A percentile compares a stretch with the other conserved stretches of the same genome.
Conservation (phyloP, 306 rosid species). For the Cucumis melo region DNA sequence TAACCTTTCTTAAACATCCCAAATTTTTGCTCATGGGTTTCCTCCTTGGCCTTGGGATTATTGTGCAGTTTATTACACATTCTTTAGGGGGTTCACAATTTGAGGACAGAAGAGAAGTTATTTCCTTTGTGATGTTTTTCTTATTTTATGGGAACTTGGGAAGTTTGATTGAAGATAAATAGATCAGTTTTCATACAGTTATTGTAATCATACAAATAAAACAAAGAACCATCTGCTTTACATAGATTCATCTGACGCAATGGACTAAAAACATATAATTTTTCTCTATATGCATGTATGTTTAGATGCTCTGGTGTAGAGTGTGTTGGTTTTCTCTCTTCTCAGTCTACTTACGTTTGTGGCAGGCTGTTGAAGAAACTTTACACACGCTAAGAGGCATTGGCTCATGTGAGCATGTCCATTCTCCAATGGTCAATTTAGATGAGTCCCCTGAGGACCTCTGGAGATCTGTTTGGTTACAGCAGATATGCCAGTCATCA, state of each 20-base stretch:
- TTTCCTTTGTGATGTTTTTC: background rate
- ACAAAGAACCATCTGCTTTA: background rate
- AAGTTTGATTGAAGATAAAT: background rate
- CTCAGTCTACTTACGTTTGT: slow-evolving; percentile 12
- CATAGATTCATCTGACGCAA: background rate
- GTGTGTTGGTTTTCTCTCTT: slow-evolving; percentile 1
- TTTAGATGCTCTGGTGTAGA: slow-evolving; percentile 2
- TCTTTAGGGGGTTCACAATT: background rate
- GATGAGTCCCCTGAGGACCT: slow-evolving; percentile 27
- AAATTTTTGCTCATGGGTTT: background rate
- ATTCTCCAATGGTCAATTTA: background rate
- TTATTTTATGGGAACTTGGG: background rate
- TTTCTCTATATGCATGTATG: background rate
- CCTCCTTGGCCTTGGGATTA: background rate
- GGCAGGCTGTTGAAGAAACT: slow-evolving; percentile 35
- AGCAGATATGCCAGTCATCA: slow-evolving; percentile 41
- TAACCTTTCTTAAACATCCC: background rate
- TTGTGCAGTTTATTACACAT: background rate
- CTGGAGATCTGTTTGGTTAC: slow-evolving; percentile 45
- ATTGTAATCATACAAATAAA: background rate
- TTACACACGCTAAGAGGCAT: slow-evolving; percentile 19
- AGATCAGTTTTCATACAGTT: background rate
- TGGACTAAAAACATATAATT: background rate
- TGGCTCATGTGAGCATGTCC: slow-evolving; percentile 18
- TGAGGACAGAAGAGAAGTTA: background rate